phyloP scores from a whole-genome alignment of 2,329 filamentous ascomycete genomes.

The Rutstroemia sp. region DNA sequence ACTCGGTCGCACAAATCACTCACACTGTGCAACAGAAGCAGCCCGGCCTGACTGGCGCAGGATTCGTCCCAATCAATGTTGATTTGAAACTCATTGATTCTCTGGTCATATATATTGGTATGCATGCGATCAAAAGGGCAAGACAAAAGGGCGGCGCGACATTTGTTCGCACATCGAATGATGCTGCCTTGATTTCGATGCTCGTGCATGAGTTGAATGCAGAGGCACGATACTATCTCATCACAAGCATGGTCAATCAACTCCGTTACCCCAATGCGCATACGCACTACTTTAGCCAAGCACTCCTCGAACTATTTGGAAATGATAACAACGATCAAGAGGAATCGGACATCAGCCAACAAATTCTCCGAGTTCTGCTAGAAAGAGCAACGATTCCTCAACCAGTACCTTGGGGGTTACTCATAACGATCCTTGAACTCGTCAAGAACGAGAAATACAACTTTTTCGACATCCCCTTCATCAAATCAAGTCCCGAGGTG shows the following conservation, averaged over 20 bases:
- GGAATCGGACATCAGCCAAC: slow-evolving; percentile 76
- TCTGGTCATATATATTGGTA: slow-evolving; percentile 74
- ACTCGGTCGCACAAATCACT: slow-evolving; percentile 69
- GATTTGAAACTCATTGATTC: slow-evolving; percentile 70
- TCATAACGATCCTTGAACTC: slow-evolving; percentile 81
- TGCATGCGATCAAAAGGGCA: slow-evolving; percentile 57
- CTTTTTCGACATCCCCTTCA: slow-evolving; percentile 89
- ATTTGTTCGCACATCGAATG: slow-evolving; percentile 58
- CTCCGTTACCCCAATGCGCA: slow-evolving; percentile 83
- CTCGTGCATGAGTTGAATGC: slow-evolving; percentile 68
- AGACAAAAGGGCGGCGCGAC: slow-evolving; percentile 51
- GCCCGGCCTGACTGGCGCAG: slow-evolving; percentile 54
- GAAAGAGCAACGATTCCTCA: slow-evolving; percentile 84
- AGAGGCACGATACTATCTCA: slow-evolving; percentile 76
- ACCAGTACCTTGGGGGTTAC: slow-evolving; percentile 92
- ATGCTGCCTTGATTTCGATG: slow-evolving; percentile 66
- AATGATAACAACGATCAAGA: slow-evolving; percentile 66
- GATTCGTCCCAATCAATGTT: slow-evolving; percentile 58
- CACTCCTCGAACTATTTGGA: slow-evolving; percentile 78
- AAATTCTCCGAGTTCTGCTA: slow-evolving; percentile 80
- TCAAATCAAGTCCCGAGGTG: slow-evolving; percentile 86
- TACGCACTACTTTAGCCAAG: slow-evolving; percentile 88
- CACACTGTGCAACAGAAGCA: slow-evolving; percentile 60
- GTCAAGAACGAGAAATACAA: slow-evolving; percentile 85
- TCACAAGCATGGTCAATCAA: slow-evolving; percentile 83